These are phyloP conservation scores for Notholithocarpus densiflorus DNA, from an alignment of 306 rosid genomes.

Conservation along the genomic window DNA sequence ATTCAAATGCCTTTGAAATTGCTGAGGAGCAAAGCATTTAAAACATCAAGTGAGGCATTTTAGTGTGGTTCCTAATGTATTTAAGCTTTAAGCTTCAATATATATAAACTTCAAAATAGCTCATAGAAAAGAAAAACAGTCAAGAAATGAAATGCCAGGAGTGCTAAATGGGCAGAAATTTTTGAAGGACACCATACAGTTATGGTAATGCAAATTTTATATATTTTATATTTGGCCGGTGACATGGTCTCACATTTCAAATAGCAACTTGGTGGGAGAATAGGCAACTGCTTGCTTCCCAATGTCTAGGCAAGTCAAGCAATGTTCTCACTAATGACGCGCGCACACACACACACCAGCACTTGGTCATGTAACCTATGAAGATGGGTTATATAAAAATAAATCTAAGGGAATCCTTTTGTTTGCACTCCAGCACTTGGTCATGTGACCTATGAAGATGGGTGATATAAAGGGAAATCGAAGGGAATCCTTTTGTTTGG, in stretches of 20 bases:
- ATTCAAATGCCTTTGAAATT: constrained; percentile 4
- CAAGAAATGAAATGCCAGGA: background rate
- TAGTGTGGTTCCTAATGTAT: background rate
- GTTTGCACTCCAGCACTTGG: background rate
- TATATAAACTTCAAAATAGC: background rate
- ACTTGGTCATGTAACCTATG: too few relatives aligned
- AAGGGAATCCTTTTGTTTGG: background rate
- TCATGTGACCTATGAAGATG: background rate
- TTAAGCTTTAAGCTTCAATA: background rate
- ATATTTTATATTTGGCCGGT: background rate
- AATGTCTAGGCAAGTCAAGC: background rate
- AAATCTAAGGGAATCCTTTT: too few relatives aligned
- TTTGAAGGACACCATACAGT: background rate
- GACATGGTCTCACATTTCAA: background rate
- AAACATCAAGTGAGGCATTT: constrained; percentile 10
- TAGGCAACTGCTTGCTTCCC: background rate
- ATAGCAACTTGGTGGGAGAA: background rate
- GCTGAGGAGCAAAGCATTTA: background rate
- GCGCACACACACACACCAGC: background rate
- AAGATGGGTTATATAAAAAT: too few relatives aligned
- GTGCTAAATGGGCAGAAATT: background rate
- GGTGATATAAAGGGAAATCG: background rate
- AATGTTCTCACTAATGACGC: background rate
- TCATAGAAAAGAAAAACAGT: background rate
- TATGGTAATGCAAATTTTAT: background rate